phyloP scores from a whole-genome alignment of 2,329 filamentous ascomycete genomes.

The Ophiocordyceps camponoti-leonardi region DNA sequence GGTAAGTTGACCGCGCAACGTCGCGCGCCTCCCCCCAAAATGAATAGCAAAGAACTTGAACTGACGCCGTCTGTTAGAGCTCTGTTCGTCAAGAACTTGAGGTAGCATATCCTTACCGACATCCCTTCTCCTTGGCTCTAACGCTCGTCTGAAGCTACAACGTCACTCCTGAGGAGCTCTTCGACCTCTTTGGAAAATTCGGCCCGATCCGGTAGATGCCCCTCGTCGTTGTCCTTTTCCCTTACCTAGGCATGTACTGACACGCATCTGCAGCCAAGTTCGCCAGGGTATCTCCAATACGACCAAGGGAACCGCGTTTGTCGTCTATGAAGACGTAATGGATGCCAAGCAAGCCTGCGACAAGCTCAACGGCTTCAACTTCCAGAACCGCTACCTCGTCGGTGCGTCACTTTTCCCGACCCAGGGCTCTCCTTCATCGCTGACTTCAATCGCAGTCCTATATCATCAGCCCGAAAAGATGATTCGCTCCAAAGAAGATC shows the following conservation, averaged over 20 bases:
- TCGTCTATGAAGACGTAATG: conserved; percentile 98
- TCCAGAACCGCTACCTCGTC: conserved; percentile 97
- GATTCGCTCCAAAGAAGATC: conserved; percentile 75
- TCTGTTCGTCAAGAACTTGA: conserved; percentile 99
- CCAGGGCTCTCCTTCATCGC: neutral
- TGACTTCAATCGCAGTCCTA: conserved; percentile 26
- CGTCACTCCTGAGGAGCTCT: conserved; percentile 94
- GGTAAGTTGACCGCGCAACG: conserved; percentile 32
- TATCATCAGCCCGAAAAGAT: conserved; percentile 52
- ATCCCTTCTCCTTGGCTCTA: neutral
- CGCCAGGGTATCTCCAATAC: conserved; percentile 94
- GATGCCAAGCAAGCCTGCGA: conserved; percentile 98
- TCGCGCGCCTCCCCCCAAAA: neutral
- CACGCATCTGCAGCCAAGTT: conserved; percentile 55
- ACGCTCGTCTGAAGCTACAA: conserved; percentile 55
- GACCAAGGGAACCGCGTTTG: conserved; percentile 96
- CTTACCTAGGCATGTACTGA: too few species aligned
- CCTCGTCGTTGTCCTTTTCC: conserved; percentile 2
- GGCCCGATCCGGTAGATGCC: conserved; percentile 71
- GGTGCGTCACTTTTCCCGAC: conserved; percentile 37
- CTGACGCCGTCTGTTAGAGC: conserved; percentile 44
- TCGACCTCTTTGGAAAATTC: conserved; percentile 97
- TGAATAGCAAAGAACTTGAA: neutral
- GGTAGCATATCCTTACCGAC: conserved; percentile 28
- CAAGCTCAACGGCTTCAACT: conserved; percentile 99